Base-by-base conservation (phyloP, 805 yeast genomes). In the Cyberlindnera xishuangbannaensis region DNA sequence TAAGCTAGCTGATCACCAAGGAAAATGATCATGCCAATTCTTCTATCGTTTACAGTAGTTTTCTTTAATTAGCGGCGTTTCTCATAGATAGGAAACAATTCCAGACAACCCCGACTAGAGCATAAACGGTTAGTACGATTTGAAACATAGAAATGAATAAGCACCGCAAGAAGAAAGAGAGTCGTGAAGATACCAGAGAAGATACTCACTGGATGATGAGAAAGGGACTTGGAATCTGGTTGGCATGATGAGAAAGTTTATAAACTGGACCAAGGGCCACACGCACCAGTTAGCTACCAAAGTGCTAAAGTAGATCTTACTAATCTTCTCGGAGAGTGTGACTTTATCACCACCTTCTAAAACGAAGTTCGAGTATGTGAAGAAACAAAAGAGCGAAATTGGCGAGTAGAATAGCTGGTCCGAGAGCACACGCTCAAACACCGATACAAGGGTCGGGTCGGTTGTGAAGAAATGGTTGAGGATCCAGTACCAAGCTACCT, bases 321-420 rank as follows among this genome's bases (percentile, higher is more conserved):
- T 65, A 33, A 87, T 65, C 60, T 85, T 88, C 6, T 58, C 67
- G 35, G 69, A 66, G 16, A 86, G 69, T 9, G 82, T 83, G 2
- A 70, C 69, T 54, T 69, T 64, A 27, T 78, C 73, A 3, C 94
- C 92, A 26, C 69, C 67, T 48, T 90, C 97, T 36, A 87, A 69
- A 2, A 85, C 76, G 36, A 82, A 71, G 12, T 92, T 84, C 25
- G 95, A 83, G 54, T 85, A 90, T 5, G 82, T 71, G 58, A 88
- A 84, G 56, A 92, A 90, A 26, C 76, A 71, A 21, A 79, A 77
- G 27, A 90, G 65, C 4, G 92, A 83, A 2, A 88, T 51, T 2
- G 98, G 98, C 1, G 97, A 87, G 55, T 80, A 92, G 38, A 87
- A 71, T 31, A 88, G 60, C 56, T 92, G 97, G 55, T 90, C 98